A percentile compares a stretch with the other conserved stretches of the same genome.
These are phyloP conservation scores for Suillus weaverae DNA, from an alignment of 768 basidiomycete genomes.

Conservation along the genomic window DNA sequence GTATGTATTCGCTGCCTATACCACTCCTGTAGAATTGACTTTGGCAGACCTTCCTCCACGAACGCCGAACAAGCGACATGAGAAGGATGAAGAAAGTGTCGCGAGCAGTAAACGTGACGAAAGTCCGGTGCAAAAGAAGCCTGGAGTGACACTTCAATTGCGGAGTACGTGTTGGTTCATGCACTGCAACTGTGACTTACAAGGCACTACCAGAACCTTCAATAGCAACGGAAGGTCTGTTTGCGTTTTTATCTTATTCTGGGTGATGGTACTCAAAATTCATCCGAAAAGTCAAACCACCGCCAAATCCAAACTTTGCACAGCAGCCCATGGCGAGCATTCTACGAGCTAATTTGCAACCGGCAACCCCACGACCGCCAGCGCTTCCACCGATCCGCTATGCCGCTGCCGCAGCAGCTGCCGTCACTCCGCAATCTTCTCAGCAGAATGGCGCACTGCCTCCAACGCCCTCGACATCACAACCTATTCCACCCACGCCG, in stretches of 20 bases:
- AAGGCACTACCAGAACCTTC: slow-evolving; percentile 56
- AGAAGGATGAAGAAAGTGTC: slow-evolving; percentile 71
- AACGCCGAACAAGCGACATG: slow-evolving; percentile 67
- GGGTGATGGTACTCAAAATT: slow-evolving; percentile 9
- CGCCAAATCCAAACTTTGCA: slow-evolving; percentile 77
- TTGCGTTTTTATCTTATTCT: neutral
- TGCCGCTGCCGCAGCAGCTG: slow-evolving; percentile 81
- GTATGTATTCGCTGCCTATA: slow-evolving; percentile 33
- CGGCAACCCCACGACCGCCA: slow-evolving; percentile 51
- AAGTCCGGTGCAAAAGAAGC: slow-evolving; percentile 81
- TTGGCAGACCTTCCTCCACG: slow-evolving; percentile 61
- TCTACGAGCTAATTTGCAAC: slow-evolving; percentile 69
- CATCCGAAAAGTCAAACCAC: slow-evolving; percentile 59
- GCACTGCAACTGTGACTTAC: slow-evolving; percentile 15
- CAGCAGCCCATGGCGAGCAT: slow-evolving; percentile 77
- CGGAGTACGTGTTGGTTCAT: slow-evolving; percentile 59
- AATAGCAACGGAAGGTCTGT: slow-evolving; percentile 58
- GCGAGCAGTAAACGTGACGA: slow-evolving; percentile 70
- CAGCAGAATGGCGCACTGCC: slow-evolving; percentile 35
- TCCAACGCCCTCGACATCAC: slow-evolving; percentile 42
- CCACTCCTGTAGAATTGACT: slow-evolving; percentile 2
- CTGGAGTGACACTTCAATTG: slow-evolving; percentile 56
- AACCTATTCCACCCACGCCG: slow-evolving; percentile 36
- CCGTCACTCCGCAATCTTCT: slow-evolving; percentile 27
- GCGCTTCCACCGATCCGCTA: slow-evolving; percentile 82